Conservation (phyloP, 2,329 filamentous ascomycete species). For the Phyllosticta paracitricarpa region DNA sequence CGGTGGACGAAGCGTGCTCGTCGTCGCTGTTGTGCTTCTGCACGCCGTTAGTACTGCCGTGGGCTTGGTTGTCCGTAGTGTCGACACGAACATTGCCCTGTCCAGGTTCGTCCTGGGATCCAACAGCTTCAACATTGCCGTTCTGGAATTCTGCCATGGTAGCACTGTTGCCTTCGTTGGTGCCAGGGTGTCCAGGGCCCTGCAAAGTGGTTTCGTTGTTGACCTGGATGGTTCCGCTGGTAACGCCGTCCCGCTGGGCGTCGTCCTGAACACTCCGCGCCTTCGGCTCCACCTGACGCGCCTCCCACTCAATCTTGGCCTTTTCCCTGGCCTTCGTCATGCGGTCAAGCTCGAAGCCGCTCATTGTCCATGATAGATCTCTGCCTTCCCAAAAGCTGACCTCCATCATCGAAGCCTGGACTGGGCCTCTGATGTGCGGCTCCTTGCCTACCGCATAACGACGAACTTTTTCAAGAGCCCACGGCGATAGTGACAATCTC, state of each 20-base stretch:
- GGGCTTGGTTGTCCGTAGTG: too few species aligned
- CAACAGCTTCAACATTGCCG: too few species aligned
- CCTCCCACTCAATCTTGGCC: background rate
- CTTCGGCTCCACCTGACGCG: background rate
- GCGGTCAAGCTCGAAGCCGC: background rate
- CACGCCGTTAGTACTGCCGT: background rate
- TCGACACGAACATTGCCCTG: too few species aligned
- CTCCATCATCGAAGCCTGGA: background rate
- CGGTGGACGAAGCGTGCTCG: background rate
- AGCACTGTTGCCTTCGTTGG: too few species aligned
- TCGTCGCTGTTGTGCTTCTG: background rate
- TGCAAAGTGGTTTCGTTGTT: too few species aligned
- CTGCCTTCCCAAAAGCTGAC: background rate
- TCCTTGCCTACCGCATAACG: background rate
- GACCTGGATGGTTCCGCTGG: too few species aligned
- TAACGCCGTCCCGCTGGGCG: too few species aligned
- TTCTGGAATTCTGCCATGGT: too few species aligned
- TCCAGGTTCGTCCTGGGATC: too few species aligned
- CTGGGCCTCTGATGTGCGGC: background rate
- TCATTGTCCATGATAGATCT: background rate
- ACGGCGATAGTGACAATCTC: background rate
- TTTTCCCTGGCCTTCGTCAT: background rate
- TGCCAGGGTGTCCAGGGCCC: too few species aligned
- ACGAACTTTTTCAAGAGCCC: background rate
- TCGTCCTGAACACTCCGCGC: too few species aligned